Percentiles rank a stretch among this genome's conserved stretches.
These are phyloP conservation scores for Sclerotinia sclerotiorum DNA, from an alignment of 2,329 filamentous ascomycete species.

Conservation along the genomic window DNA sequence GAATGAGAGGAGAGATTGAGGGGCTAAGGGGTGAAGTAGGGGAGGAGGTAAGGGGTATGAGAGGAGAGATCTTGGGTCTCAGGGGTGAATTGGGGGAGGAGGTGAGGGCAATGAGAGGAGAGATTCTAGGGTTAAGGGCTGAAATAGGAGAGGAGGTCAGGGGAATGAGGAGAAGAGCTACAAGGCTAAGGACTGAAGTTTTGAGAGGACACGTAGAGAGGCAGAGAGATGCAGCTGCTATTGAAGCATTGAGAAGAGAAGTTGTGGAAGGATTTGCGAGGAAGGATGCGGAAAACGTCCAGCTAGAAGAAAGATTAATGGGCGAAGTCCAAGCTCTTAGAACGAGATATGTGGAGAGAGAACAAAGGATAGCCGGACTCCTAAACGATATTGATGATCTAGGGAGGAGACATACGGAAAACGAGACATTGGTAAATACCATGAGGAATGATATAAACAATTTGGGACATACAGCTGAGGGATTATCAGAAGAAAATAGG, in stretches of 20 bases:
- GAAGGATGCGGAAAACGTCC: not conserved
- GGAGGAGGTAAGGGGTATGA: not conserved
- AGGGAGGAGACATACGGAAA: not conserved
- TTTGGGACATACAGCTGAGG: not conserved
- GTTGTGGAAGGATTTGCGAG: not conserved
- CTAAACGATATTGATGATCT: not conserved
- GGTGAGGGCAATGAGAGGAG: not conserved
- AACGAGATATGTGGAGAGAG: not conserved
- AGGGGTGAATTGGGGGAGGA: not conserved
- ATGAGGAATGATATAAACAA: not conserved
- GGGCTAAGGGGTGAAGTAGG: not conserved
- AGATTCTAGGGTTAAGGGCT: not conserved
- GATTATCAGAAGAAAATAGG: not conserved
- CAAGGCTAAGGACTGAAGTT: not conserved
- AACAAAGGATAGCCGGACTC: not conserved
- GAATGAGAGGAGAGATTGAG: not conserved
- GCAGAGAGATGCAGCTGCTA: not conserved
- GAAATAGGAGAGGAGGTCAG: not conserved
- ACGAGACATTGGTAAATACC: no score
- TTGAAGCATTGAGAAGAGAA: conserved; percentile 1
- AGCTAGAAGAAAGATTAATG: not conserved
- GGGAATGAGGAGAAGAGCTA: not conserved
- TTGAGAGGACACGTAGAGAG: not conserved
- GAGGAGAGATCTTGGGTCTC: not conserved
- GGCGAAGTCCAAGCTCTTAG: not conserved